Evolutionary conservation across 176 grass and related monocot species (phyloP).

Genomic region (Carex myosuroides): DNA sequence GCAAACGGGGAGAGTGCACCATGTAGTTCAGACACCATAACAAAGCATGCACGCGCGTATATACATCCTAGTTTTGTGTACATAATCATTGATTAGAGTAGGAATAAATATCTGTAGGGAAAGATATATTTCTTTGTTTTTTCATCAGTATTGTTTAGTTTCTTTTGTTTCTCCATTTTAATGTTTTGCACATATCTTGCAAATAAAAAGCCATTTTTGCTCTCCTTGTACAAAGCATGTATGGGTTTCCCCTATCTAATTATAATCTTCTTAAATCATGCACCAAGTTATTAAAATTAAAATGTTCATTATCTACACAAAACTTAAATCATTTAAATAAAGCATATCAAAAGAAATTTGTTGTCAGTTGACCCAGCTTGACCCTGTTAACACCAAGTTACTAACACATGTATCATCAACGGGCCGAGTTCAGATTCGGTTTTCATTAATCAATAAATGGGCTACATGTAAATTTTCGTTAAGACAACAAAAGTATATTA

Average conservation of each 20-base stretch:
- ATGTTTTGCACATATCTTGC: conserved; percentile 20
- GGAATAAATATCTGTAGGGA: conserved; percentile 15
- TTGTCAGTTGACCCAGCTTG: background rate
- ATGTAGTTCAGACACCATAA: conserved; percentile 11
- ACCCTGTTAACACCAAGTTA: background rate
- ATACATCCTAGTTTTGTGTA: conserved; percentile 12
- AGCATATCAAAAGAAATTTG: background rate
- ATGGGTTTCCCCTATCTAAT: no score
- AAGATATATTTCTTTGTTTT: background rate
- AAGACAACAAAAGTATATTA: background rate
- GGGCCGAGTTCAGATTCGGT: background rate
- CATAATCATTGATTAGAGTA: conserved; percentile 10
- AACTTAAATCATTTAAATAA: background rate
- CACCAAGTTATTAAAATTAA: background rate
- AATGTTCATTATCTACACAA: background rate
- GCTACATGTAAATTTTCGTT: background rate
- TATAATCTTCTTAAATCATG: background rate
- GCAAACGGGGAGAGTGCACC: conserved; percentile 34
- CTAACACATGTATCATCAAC: background rate
- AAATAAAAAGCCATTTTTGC: background rate
- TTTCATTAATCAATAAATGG: background rate
- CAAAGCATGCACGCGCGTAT: background rate
- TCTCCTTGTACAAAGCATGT: no score
- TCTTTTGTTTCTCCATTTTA: background rate
- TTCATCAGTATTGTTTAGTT: conserved; percentile 7